phyloP scores from a whole-genome alignment of 805 yeast genomes.

The Metschnikowia santaceciliae region DNA sequence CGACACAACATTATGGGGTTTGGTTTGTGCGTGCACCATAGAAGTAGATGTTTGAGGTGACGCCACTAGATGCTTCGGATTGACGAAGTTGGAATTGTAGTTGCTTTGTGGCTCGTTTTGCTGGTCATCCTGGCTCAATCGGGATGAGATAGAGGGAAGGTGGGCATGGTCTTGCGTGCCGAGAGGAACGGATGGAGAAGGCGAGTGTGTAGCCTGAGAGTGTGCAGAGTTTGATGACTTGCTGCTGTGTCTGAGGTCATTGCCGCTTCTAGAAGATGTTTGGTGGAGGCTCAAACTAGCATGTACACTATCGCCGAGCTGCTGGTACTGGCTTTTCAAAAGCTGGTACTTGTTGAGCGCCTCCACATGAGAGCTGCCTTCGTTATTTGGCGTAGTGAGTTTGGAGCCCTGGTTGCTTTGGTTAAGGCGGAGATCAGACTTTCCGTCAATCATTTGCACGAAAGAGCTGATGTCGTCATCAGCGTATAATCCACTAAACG shows the following conservation, averaged over 20 bases:
- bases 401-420: slow-evolving; percentile 17
- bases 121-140: slow-evolving; percentile 22
- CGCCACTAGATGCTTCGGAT: slow-evolving; percentile 11
- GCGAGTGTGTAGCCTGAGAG: slow-evolving; percentile 13
- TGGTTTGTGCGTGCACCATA: slow-evolving; percentile 20
- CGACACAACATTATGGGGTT: slow-evolving; percentile 15
- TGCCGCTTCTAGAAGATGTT: slow-evolving; percentile 7
- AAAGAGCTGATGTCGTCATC: slow-evolving; percentile 67
- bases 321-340: slow-evolving; percentile 50
- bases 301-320: slow-evolving; percentile 51
- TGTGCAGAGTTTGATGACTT: slow-evolving; percentile 11
- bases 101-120: not conserved
- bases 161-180: slow-evolving; percentile 26
- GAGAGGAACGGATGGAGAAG: slow-evolving; percentile 16
- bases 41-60: slow-evolving; percentile 24
- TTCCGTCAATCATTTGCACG: slow-evolving; percentile 65
- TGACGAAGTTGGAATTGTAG: slow-evolving; percentile 1
- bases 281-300: slow-evolving; percentile 43
- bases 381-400: slow-evolving; percentile 15
- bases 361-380: slow-evolving; percentile 31
- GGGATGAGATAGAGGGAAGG: slow-evolving; percentile 32
- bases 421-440: slow-evolving; percentile 45
- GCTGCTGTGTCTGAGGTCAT: slow-evolving; percentile 6
- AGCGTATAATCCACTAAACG: slow-evolving; percentile 42
- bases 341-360: slow-evolving; percentile 50